Evolutionary conservation across 805 yeast species (phyloP).

Genomic region (Candida sithepensis): DNA sequence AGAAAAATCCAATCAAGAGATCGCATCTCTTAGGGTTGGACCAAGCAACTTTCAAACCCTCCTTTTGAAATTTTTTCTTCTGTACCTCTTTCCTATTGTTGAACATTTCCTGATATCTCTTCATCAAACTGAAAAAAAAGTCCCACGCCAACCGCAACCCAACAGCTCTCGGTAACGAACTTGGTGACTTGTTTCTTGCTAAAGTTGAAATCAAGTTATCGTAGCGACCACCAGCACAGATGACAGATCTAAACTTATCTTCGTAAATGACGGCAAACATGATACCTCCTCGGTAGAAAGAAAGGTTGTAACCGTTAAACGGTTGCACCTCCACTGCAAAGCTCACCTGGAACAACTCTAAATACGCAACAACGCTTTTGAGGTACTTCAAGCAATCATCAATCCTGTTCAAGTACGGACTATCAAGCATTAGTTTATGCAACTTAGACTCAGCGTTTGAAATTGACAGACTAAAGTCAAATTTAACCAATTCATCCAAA

Average conservation of each 20-base stretch:
- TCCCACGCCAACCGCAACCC: conserved; percentile 86
- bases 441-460: conserved; percentile 61
- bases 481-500: conserved; percentile 73
- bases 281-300: conserved; percentile 74
- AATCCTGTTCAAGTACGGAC: conserved; percentile 56
- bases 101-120: conserved; percentile 40
- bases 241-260: conserved; percentile 45
- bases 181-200: conserved; percentile 43
- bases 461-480: conserved; percentile 72
- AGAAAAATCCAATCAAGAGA: conserved; percentile 71
- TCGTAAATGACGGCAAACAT: conserved; percentile 87
- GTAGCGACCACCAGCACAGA: conserved; percentile 95
- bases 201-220: conserved; percentile 67
- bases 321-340: conserved; percentile 62
- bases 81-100: conserved; percentile 17
- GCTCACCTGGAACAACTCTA: conserved; percentile 56
- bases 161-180: conserved; percentile 56
- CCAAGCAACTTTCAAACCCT: conserved; percentile 35
- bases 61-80: conserved; percentile 33
- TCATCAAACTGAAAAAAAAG: conserved; percentile 50
- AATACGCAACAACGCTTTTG: conserved; percentile 49
- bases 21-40: conserved; percentile 62
- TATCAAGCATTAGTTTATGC: conserved; percentile 68
- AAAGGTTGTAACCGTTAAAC: conserved; percentile 74
- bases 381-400: conserved; percentile 63